phyloP scores from a whole-genome alignment of 2,329 filamentous ascomycete species.

The Cladosporium sp. region DNA sequence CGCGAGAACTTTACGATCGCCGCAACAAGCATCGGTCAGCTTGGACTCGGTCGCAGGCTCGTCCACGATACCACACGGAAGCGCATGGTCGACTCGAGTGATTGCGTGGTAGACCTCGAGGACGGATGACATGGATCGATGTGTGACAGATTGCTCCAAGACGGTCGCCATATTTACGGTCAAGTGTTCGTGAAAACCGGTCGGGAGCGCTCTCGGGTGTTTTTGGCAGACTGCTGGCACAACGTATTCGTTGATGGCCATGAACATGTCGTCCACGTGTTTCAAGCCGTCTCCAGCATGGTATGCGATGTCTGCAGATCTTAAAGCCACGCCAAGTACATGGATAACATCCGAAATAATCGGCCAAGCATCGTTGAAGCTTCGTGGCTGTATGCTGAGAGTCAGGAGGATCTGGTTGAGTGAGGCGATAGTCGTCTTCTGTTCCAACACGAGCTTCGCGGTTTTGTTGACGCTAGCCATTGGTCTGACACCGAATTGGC shows the following conservation, averaged over 20 bases:
- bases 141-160: not conserved
- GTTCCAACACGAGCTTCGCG: not conserved
- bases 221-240: slow-evolving; percentile 27
- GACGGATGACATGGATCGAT: not conserved
- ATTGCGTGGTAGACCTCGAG: slow-evolving; percentile 1
- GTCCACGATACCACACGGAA: not conserved
- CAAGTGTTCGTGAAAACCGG: slow-evolving; percentile 21
- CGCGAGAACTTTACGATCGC: slow-evolving; percentile 18
- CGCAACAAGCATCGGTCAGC: slow-evolving; percentile 16
- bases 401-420: slow-evolving; percentile 6
- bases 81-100: not conserved
- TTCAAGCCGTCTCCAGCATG: not conserved
- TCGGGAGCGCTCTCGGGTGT: slow-evolving; percentile 27
- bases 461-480: not conserved
- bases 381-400: slow-evolving; percentile 6
- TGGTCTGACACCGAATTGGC: slow-evolving; percentile 7
- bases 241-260: slow-evolving; percentile 20
- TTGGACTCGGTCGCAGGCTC: slow-evolving; percentile 2
- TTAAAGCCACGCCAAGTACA: slow-evolving; percentile 10
- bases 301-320: slow-evolving; percentile 5
- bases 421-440: not conserved
- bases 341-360: slow-evolving; percentile 20
- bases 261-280: slow-evolving; percentile 17
- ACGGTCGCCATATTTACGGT: slow-evolving; percentile 6
- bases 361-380: slow-evolving; percentile 21